Base-by-base conservation (phyloP, 352 stramenopile genomes). In the Phytophthora quininea region DNA sequence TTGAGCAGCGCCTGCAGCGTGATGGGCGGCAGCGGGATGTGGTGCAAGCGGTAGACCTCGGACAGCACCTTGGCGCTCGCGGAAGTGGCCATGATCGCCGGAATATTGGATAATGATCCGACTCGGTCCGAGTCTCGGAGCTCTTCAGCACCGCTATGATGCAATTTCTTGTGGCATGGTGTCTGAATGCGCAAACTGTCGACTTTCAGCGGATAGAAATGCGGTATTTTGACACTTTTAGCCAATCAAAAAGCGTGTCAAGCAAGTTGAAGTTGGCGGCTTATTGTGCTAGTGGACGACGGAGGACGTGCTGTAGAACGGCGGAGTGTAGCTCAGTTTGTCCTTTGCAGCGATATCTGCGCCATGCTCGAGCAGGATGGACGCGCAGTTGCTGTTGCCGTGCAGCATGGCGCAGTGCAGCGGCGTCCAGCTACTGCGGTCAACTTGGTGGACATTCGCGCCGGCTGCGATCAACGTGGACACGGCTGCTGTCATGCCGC, bases 11-110 rank as follows among this genome's bases (percentile, higher is more conserved):
- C 74, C 67, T 91, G 81, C 61, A 95, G 75, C 63, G 86, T 95
- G 70, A 95, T 95, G 14, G 84, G 79, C 27, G 84, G 84, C 65
- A 93, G 62, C 47, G 86, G 86, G 52, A 95, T 84, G 69, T 95
- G 83, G 66, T 95, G 86, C 66, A 89, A 75, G 69, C 86, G 86
- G 66, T 95, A 93, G 53, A 95, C 86, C 63, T 93, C 86, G 12
- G 86, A 78, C 60, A 95, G 65, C 47, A 93, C 82, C 62, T 89
- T 89, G 48, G 82, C 72, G 47, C 70, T 71, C 46, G 78, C 65
- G 47, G 74, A 82, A 49, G 80, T 81, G 6, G 63, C 45, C 68
- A 74, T 83, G 45, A 27, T 32, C 63, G 4, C 30, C 33, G 47
- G 54, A 43, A 8, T 54, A 48, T 74, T 59, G 55, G 31, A n/a